Base-by-base conservation (phyloP, 2,329 filamentous ascomycete genomes). In the Hymenoscyphus fraxineus region DNA sequence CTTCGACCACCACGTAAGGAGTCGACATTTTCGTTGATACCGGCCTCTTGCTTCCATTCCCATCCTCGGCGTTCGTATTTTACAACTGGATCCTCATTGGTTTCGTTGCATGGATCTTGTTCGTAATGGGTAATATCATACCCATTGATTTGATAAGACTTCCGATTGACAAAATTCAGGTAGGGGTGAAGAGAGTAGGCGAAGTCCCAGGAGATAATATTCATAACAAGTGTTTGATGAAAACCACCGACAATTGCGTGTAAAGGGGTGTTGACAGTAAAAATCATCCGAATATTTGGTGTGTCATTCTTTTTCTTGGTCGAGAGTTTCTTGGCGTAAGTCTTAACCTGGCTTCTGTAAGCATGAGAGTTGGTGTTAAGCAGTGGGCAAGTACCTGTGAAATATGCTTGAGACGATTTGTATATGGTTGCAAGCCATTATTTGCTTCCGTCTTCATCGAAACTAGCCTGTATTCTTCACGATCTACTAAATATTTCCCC, bases 161-260 rank as follows among this genome's bases (percentile, higher is more conserved):
- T 58, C 6, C 51, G 44, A 15, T 58, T 58, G 39, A 58, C 38
- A 27, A 62, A 62, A 15, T 27, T 58, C 31, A 58, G 3, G 35
- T 62, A 54, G 7, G 61, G 61, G 32, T 58, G 58, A 5, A 62
- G n/a, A 2, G 61, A 62, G 32, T 40, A 62, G 12, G 61, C 54
- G 10, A 13, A 58, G n/a, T 62, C 32, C 61, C 55, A 62, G 3
- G 61, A 44, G 12, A 62, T 58, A 9, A 62, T 38, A 32, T 62
- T 62, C 32, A 62, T 35, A 10, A 62, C 22, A 10, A 40, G 54
- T 9, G 54, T 62, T 16, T 22, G 44, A 22, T 58, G 55, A 38
- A 58, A 62, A 35, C 39, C 27, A 10, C 7, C 31, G 35, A 62
- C 22, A 7, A 62, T 62, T 15, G 22, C n/a, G 35, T 58, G n/a